phyloP scores from a whole-genome alignment of 306 rosid genomes.

The Pachyrhizus erosus region DNA sequence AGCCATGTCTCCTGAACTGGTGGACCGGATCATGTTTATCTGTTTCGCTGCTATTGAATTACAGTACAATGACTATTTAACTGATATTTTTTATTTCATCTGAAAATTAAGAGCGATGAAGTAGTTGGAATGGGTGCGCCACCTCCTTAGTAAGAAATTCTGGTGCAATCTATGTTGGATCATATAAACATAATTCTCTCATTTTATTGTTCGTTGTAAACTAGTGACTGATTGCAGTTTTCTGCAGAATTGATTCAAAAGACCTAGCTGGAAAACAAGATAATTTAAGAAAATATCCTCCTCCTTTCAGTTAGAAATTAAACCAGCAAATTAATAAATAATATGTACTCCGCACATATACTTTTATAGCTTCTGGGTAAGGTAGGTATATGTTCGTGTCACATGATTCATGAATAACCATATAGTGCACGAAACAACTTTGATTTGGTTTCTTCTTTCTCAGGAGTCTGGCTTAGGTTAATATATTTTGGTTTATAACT shows the following conservation, averaged over 20 bases:
- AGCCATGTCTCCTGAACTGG: too few relatives aligned
- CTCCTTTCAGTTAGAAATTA: background rate
- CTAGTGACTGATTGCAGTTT: background rate
- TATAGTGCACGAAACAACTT: slow-evolving; percentile 8
- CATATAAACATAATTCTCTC: background rate
- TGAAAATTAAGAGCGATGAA: background rate
- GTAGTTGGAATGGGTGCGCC: background rate
- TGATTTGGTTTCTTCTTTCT: background rate
- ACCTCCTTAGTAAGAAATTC: background rate
- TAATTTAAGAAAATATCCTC: background rate
- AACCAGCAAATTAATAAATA: background rate
- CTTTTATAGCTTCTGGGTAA: background rate
- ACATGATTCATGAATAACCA: slow-evolving; percentile 5
- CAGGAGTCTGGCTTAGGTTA: too few relatives aligned
- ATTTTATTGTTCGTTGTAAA: background rate
- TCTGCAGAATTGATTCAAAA: background rate
- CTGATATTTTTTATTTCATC: too few relatives aligned
- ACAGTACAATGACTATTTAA: too few relatives aligned
- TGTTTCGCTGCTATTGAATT: background rate
- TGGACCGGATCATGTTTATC: background rate
- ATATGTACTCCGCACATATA: background rate
- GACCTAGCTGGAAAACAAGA: background rate
- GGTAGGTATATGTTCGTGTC: background rate
- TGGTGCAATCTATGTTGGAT: background rate
- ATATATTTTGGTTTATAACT: too few relatives aligned